Conservation (phyloP, 1,284 basidiomycete genomes). For the Inonotus hispidus region DNA sequence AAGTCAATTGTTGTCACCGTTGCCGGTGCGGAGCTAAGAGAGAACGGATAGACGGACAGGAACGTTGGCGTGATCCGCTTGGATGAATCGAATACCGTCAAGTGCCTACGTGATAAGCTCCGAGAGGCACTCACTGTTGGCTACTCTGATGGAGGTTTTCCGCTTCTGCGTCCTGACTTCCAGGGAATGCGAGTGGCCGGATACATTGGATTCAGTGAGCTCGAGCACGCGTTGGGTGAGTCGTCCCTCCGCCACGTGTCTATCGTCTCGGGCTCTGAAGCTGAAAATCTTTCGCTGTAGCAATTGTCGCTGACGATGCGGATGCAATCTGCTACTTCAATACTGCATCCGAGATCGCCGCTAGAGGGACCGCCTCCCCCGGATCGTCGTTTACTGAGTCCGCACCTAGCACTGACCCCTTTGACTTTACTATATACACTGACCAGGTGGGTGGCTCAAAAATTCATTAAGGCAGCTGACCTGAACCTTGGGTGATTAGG, state of each 20-base stretch:
- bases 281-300: conserved; percentile 34
- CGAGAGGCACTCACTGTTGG: conserved; percentile 52
- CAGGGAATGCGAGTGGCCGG: conserved; percentile 73
- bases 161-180: conserved; percentile 58
- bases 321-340: conserved; percentile 65
- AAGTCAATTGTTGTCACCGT: conserved; percentile 10
- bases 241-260: conserved; percentile 26
- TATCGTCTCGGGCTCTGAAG: conserved; percentile 15
- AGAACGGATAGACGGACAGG: conserved; percentile 47
- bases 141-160: conserved; percentile 84
- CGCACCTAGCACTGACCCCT: conserved; percentile 47
- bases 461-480: neutral
- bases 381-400: conserved; percentile 54
- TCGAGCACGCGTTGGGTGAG: conserved; percentile 88
- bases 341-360: conserved; percentile 36
- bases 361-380: conserved; percentile 43
- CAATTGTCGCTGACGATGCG: conserved; percentile 70
- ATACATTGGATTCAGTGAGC: conserved; percentile 87
- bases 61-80: conserved; percentile 63
- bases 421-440: conserved; percentile 87
- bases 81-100: conserved; percentile 68
- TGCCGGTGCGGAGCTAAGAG: neutral
- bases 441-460: conserved; percentile 58
- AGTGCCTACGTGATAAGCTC: conserved; percentile 63
- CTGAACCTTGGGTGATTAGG: conserved; percentile 37